Evolutionary conservation across 2,329 filamentous ascomycete species (phyloP).

Genomic region (Ascochyta viciae-villosae): DNA sequence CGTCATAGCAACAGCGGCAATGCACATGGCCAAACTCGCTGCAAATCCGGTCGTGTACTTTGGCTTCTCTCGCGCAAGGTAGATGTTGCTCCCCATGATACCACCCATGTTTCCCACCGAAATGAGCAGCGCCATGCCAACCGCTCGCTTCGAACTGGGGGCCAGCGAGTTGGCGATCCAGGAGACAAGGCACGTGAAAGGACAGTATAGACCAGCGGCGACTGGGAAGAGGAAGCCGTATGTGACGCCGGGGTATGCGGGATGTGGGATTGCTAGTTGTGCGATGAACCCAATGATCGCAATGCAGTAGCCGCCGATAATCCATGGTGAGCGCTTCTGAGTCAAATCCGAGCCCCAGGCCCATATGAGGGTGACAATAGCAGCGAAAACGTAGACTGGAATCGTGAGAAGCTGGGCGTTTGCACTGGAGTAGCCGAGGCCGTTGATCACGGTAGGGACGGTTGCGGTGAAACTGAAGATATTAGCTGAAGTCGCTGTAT

Average conservation of each 20-base stretch:
- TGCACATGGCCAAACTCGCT: slow-evolving; percentile 53
- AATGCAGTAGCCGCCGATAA: slow-evolving; percentile 58
- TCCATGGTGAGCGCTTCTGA: slow-evolving; percentile 62
- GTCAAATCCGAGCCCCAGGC: slow-evolving; percentile 60
- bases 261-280: slow-evolving; percentile 55
- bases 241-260: slow-evolving; percentile 54
- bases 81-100: slow-evolving; percentile 58
- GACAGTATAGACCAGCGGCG: slow-evolving; percentile 46
- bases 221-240: slow-evolving; percentile 53
- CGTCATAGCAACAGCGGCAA: slow-evolving; percentile 56
- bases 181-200: slow-evolving; percentile 46
- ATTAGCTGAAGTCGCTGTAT: background rate
- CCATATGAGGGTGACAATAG: slow-evolving; percentile 49
- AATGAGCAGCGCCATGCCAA: slow-evolving; percentile 60
- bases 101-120: slow-evolving; percentile 57
- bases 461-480: slow-evolving; percentile 46
- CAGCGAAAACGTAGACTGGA: slow-evolving; percentile 53
- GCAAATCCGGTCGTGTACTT: slow-evolving; percentile 60
- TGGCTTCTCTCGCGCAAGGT: slow-evolving; percentile 56
- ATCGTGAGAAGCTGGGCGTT: slow-evolving; percentile 53
- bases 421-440: slow-evolving; percentile 51
- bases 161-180: slow-evolving; percentile 48
- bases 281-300: slow-evolving; percentile 64
- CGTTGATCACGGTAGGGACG: slow-evolving; percentile 52
- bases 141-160: slow-evolving; percentile 46